Percentiles rank a stretch among this genome's conserved stretches.
phyloP scores from a whole-genome alignment of 2,329 filamentous ascomycete species.

The Clonostachys byssicola region DNA sequence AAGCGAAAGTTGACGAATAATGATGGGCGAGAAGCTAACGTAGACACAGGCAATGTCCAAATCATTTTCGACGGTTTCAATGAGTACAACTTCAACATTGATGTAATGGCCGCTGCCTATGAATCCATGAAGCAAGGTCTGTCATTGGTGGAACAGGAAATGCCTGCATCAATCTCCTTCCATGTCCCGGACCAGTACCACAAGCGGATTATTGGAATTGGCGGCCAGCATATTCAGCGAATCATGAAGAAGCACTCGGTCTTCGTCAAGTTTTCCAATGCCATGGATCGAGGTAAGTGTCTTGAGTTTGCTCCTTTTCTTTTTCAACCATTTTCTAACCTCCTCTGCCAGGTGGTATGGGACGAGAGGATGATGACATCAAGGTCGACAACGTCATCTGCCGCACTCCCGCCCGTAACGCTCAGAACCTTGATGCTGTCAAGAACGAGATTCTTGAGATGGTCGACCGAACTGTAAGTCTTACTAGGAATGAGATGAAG shows the following conservation, averaged over 20 bases:
- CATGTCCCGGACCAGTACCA: slow-evolving; percentile 99
- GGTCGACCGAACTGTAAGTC: slow-evolving; percentile 85
- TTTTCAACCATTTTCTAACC: too few relatives aligned
- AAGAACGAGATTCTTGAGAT: slow-evolving; percentile 99
- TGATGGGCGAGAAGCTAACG: too few relatives aligned
- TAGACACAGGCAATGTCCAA: slow-evolving; percentile 73
- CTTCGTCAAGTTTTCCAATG: slow-evolving; percentile 99
- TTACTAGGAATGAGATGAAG: neutral
- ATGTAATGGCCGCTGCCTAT: slow-evolving; percentile 88
- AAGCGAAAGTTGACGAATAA: slow-evolving; percentile 1
- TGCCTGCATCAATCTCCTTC: slow-evolving; percentile 98
- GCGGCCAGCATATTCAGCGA: slow-evolving; percentile 95
- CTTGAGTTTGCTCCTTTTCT: too few relatives aligned
- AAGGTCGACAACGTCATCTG: slow-evolving; percentile 99
- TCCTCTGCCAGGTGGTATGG: slow-evolving; percentile 50
- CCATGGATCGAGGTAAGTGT: slow-evolving; percentile 79
- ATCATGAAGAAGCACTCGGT: slow-evolving; percentile 99
- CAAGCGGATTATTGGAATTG: slow-evolving; percentile 98
- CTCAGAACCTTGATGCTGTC: slow-evolving; percentile 91
- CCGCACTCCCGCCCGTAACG: slow-evolving; percentile 92
- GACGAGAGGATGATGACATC: slow-evolving; percentile 95
- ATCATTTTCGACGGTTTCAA: slow-evolving; percentile 99
- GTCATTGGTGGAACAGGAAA: slow-evolving; percentile 93
- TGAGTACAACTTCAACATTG: slow-evolving; percentile 99
- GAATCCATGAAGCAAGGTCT: slow-evolving; percentile 92